Base-by-base conservation (phyloP, 306 rosid species). In the Luffa aegyptiaca region DNA sequence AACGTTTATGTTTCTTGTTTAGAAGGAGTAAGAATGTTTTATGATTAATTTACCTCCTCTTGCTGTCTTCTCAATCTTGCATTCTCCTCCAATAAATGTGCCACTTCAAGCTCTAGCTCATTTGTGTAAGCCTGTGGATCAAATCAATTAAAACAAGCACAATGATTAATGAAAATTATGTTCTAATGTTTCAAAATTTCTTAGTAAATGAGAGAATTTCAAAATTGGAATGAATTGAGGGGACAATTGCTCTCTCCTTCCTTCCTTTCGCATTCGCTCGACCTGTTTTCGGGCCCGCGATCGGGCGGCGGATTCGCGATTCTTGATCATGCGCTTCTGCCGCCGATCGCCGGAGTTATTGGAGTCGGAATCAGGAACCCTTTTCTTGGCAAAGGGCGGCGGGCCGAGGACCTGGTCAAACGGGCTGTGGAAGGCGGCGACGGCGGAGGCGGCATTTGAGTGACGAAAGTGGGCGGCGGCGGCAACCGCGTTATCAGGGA, bases 221-320 rank as follows among this genome's bases (percentile, higher is more conserved):
- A 49, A 11, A 49, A 49, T 10, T 49, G 53, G 31, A 20, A 26
- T 8, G 3, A 41, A 20, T 69, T 8, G 53, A 42, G 3, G 16
- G 59, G 20, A 10, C 59, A 10, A 65, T 12, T 33, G 5, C 5
- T 0, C 18, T 11, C 72, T 33, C 42, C 18, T 37, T 33, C 46
- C 18, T 31, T 31, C 17, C 31, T 26, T 1, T 51, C 35, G 1
- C 8, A 20, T 20, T 13, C 41, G 48, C 20, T 8, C n/a, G 63
- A 77, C 99, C 99, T 93, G 99, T 56, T 90, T 95, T 82, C 99
- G 80, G 26, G 99, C 97, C 17, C 99, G 80, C 14, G 99, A 95
- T 55, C 99, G 89, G 10, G 99, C 93, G 33, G 99, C 99, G 5
- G 99, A 93, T 71, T 95, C 97, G 3, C 99, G 84, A 66, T 95